Percentiles rank a stretch among this genome's conserved stretches.
Conservation (phyloP, 1,284 basidiomycete species). For the Rhizoctonia solani region DNA sequence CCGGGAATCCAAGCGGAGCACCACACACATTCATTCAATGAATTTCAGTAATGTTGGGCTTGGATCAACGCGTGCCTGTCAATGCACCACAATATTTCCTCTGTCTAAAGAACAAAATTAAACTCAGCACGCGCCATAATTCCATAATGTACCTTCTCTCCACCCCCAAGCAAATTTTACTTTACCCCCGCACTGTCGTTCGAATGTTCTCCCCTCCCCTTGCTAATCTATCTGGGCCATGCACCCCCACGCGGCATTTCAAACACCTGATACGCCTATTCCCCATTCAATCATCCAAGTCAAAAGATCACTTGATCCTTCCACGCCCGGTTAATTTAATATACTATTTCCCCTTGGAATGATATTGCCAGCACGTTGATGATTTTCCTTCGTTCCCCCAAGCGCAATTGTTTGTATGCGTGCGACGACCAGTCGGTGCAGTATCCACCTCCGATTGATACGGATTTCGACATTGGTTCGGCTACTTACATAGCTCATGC, state of each 20-base stretch:
- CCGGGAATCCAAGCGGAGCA: no score
- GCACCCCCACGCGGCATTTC: no score
- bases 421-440: not conserved
- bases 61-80: no score
- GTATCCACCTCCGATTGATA: not conserved
- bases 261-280: not conserved
- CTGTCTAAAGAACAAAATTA: no score
- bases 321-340: not conserved
- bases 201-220: no score
- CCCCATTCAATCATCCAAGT: not conserved
- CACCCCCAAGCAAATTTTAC: not conserved
- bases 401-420: not conserved
- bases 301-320: not conserved
- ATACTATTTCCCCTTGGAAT: no score
- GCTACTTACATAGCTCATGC: not conserved
- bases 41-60: no score
- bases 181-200: slow-evolving; percentile 2
- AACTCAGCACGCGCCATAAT: no score
- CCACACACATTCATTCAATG: no score
- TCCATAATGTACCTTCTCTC: no score
- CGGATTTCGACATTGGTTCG: not conserved
- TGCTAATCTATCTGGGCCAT: no score
- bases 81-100: no score
- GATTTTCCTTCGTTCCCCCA: not conserved
- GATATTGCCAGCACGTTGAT: not conserved